Evolutionary conservation across 768 basidiomycete species (phyloP), one percentile per base, ranked within the genome.

Genomic region (Lentinula raphanica): DNA sequence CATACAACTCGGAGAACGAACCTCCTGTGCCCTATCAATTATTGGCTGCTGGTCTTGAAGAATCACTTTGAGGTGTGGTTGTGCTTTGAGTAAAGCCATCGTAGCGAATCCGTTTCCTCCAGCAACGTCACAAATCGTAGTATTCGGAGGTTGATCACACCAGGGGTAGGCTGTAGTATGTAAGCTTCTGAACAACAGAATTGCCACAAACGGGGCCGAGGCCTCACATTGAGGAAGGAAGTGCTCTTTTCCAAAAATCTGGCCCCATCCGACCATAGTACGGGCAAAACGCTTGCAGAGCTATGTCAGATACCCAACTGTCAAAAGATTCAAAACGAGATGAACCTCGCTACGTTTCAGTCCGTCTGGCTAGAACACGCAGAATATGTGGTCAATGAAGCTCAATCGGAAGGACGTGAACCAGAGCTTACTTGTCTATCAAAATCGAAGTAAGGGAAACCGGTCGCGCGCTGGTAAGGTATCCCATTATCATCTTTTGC

Each of bases 91-190:
- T 2, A 80, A 66, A 9, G 60, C 59, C 46, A 78, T 65, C 0
- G 71, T 65, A 17, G 70, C 63, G 40, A 69, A 62, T 2, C 78
- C 78, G 39, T 72, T 67, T 3, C 73, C 71, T 5, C 75, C 73
- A 13, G 74, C 77, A 13, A 78, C 67, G 63, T 79, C 77, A 50
- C 74, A 74, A 19, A 79, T 65, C 2, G 64, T 62, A 2, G 71
- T 62, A 12, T 66, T 69, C 4, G 42, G 7, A 5, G 66, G 57
- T 7, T 75, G 60, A 19, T 61, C 42, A 0, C 60, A 64, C 77
- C 76, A 79, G 5, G 71, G 67, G 50, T 68, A 76, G 1, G 62
- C 76, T 76, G 40, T 32, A 38, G 46, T 19, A 25, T 9, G 17
- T 48, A 51, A 29, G 32, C 15, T 29, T n/a, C n/a, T n/a, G n/a